Base-by-base conservation (phyloP, 2,329 filamentous ascomycete genomes). In the Xylaria polymorpha region DNA sequence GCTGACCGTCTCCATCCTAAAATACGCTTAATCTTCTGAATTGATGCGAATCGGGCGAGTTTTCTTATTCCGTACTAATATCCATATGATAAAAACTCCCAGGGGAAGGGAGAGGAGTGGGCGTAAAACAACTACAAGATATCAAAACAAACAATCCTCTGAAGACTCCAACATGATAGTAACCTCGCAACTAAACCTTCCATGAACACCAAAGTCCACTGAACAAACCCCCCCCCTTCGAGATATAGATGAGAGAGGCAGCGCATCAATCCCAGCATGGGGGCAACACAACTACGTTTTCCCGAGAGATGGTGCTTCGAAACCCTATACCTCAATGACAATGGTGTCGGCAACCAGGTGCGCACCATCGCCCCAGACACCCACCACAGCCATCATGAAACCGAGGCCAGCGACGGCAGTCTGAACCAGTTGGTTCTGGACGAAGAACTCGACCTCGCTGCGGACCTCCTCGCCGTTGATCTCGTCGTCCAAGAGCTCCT, bases 361-460 rank as follows among this genome's bases (percentile, higher is more conserved):
- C 3, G 81, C 82, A 32, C 88, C 87, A 77, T 91, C 89, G 5
- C 89, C 89, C 89, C 89, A 91, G 74, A 91, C 87, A 18, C 89
- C 89, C 43, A 91, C 80, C 20, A 91, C 83, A 22, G 88, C 85
- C 82, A 91, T 85, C 63, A 83, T 79, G 78, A 91, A 91, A 4
- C 85, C 88, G 51, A 88, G 66, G 3, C 86, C 85, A 2, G 87
- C 83, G 37, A 90, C 74, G 6, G 80, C 83, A 9, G 86, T 87
- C 77, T 87, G 84, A 12, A 87, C 81, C 39, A 87, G 71, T 75
- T 89, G 86, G 73, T 83, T 85, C 77, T 83, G 84, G 50, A 85
- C 81, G 73, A 89, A 86, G 7, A 80, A 80, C 78, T 90, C 86
- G 57, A 90, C 85, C 76, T 85, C 83, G 55, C 79, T 82, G 71